These are phyloP conservation scores for Poa annua DNA, from an alignment of 176 grass and related monocot genomes.

Conservation along the genomic window DNA sequence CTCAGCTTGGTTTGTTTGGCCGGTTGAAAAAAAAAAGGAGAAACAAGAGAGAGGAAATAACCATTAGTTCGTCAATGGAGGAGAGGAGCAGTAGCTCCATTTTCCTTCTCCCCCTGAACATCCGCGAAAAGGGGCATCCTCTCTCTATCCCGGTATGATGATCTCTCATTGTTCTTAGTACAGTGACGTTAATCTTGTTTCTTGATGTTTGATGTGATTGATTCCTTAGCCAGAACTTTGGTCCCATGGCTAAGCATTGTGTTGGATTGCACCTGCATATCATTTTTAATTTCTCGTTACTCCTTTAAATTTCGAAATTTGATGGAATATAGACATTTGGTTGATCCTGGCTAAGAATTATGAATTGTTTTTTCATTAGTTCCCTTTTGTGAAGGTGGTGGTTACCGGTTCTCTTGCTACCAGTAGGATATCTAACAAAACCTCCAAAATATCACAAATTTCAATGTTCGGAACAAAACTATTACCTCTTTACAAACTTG, in stretches of 20 bases:
- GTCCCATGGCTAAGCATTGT: neutral
- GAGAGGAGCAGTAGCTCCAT: slow-evolving; percentile 38
- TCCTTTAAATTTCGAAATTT: neutral
- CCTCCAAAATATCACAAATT: neutral
- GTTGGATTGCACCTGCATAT: too few relatives aligned
- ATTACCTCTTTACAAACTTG: neutral
- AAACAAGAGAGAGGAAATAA: slow-evolving; percentile 30
- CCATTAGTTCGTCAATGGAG: slow-evolving; percentile 43
- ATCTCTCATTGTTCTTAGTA: neutral
- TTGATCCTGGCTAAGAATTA: neutral
- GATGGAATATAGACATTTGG: neutral
- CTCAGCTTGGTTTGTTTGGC: slow-evolving; percentile 30
- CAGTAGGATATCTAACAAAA: neutral
- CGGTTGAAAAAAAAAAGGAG: slow-evolving; percentile 17
- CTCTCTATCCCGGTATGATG: slow-evolving; percentile 40
- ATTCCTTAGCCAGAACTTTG: neutral
- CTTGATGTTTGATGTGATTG: slow-evolving; percentile 8
- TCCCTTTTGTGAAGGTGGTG: neutral
- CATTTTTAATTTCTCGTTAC: too few relatives aligned
- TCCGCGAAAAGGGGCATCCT: neutral
- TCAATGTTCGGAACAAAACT: neutral
- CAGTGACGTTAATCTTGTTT: neutral
- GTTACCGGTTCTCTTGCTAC: neutral
- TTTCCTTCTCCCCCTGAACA: neutral
- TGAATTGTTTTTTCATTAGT: neutral